A percentile compares a stretch with the other conserved stretches of the same genome.
phyloP scores from a whole-genome alignment of 2,329 filamentous ascomycete genomes.

The Phymatotrichopsis omnivora region DNA sequence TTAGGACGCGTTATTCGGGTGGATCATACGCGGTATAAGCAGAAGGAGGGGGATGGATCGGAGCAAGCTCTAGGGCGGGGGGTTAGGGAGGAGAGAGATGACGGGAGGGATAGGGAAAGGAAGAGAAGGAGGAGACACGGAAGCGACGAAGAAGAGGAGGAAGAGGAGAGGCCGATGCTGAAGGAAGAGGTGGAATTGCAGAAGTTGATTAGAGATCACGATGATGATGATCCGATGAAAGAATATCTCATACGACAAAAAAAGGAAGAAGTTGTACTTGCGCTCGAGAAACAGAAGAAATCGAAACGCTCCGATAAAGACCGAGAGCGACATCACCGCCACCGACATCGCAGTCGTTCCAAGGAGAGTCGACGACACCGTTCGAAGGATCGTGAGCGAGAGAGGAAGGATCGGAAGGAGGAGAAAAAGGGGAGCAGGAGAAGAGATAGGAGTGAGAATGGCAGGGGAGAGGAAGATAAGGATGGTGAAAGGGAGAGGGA shows the following conservation, averaged over 20 bases:
- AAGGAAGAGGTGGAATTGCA: constrained; percentile 74
- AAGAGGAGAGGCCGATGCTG: constrained; percentile 45
- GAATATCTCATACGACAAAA: constrained; percentile 81
- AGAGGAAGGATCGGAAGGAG: constrained; percentile 18
- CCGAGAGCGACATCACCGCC: constrained; percentile 34
- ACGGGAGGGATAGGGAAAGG: constrained; percentile 31
- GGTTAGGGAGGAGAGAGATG: constrained; percentile 38
- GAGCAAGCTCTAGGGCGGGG: constrained; percentile 35
- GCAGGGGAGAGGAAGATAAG: constrained; percentile 1
- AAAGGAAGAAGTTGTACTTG: constrained; percentile 72
- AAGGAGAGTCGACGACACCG: constrained; percentile 25
- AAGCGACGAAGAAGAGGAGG: constrained; percentile 41
- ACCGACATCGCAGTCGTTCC: constrained; percentile 36
- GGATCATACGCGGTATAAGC: constrained; percentile 87
- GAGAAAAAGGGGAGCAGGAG: constrained; percentile 4
- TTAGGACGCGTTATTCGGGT: constrained; percentile 72
- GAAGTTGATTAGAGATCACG: constrained; percentile 64
- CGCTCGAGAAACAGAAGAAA: constrained; percentile 45
- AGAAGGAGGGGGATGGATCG: constrained; percentile 59
- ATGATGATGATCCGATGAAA: constrained; percentile 98
- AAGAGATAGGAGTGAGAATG: background rate
- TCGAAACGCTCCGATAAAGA: constrained; percentile 36
- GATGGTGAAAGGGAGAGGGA: constrained; percentile 30
- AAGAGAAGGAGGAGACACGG: constrained; percentile 35
- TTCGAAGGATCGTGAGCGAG: constrained; percentile 26